Evolutionary conservation across 345 rosid species (phyloP).

Genomic region (Gynandropsis gynandra): DNA sequence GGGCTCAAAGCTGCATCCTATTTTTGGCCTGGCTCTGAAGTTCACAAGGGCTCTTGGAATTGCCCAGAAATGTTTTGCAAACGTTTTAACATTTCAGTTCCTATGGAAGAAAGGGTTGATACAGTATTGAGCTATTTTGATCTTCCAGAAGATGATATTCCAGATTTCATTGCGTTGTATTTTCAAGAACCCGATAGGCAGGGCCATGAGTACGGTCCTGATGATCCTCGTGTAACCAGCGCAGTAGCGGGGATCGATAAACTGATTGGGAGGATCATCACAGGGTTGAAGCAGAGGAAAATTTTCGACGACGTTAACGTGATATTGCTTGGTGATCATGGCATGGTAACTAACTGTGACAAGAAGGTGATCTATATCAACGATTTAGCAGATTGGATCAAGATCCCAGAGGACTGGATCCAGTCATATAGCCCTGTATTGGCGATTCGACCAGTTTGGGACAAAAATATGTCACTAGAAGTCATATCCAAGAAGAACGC

Average conservation of each 20-base stretch:
- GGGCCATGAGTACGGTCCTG: constrained; percentile 77
- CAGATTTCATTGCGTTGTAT: constrained; percentile 54
- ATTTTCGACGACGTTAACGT: constrained; percentile 63
- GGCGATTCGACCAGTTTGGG: constrained; percentile 55
- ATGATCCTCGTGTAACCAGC: constrained; percentile 59
- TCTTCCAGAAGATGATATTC: constrained; percentile 49
- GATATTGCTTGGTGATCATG: constrained; percentile 87
- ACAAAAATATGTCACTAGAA: constrained; percentile 22
- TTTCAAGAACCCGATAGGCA: constrained; percentile 85
- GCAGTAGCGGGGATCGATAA: constrained; percentile 49
- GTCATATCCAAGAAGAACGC: constrained; percentile 20
- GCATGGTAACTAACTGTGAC: constrained; percentile 90
- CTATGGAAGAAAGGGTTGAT: constrained; percentile 72
- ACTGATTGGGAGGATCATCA: constrained; percentile 67
- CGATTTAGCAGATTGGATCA: constrained; percentile 58
- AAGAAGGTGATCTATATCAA: constrained; percentile 53
- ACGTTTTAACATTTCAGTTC: constrained; percentile 46
- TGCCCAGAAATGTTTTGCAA: constrained; percentile 56
- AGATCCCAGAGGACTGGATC: constrained; percentile 61
- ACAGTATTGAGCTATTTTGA: constrained; percentile 59
- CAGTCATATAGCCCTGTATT: constrained; percentile 52
- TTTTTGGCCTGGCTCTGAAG: constrained; percentile 96
- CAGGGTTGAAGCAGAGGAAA: constrained; percentile 62
- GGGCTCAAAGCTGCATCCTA: constrained; percentile 64
- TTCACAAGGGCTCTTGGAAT: constrained; percentile 69